Base-by-base conservation (phyloP, 345 rosid species). In the Hypericum perforatum region DNA sequence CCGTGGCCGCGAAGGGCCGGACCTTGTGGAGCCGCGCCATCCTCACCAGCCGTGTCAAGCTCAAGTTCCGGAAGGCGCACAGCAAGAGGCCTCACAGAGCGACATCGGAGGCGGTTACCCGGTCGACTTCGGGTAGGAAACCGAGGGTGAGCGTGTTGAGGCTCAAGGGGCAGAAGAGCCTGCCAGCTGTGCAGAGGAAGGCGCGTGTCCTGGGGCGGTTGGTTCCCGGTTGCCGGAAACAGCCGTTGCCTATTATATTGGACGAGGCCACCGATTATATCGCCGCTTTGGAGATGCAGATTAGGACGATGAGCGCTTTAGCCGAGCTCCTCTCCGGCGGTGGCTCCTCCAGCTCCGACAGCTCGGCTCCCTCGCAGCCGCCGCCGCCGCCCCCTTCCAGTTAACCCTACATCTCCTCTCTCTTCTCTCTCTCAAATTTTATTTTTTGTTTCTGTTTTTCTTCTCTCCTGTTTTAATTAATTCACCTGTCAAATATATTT, bases 191-290 rank as follows among this genome's bases (percentile, higher is more conserved):
- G 15, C 99, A 86, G 67, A 66, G 84, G 61, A 94, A 89, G 70
- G 95, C 78, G 6, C 74, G 82, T 54, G 54, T 70, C n/a, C 77
- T 94, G n/a, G 86, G 99, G 60, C 80, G 90, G 65, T 63, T 94
- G 67, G 96, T 94, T 54, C 99, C 99, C 11, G 99, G 99, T 49
- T 94, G 99, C 87, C 79, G 92, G 55, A 89, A 86, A 63, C 85
- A 94, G 61, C 70, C 92, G 5, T 61, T 94, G 48, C 95, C 95
- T 7, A 86, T 94, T 53, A 81, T 94, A 56, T 80, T 94, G 37
- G 97, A 94, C 60, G 97, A 94, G 62, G 89, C 92, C 0, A 80
- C 94, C 0, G 99, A 94, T 77, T 94, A 94, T 53, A 94, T 94
- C 42, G 86, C 91, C 9, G 99, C 99, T 3, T 72, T 89, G 61